Base-by-base conservation (phyloP, 2,329 filamentous ascomycete species). In the Berkeleyomyces basicola region DNA sequence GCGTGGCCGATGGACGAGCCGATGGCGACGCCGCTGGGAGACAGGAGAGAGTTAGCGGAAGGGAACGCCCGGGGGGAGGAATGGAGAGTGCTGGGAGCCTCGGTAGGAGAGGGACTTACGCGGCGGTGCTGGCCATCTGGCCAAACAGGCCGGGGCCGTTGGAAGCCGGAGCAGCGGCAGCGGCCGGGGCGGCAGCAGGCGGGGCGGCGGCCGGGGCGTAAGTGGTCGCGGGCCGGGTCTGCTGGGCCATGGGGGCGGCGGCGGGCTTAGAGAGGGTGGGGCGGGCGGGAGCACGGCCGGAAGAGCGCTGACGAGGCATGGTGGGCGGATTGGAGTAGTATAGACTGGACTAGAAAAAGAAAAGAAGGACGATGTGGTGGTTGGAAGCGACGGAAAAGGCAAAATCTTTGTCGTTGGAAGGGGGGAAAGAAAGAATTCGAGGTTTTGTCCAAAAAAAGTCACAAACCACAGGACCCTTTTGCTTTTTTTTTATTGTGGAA, bases 51-150 rank as follows among this genome's bases (percentile, higher is more conserved):
- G 66, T 73, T 4, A 31, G 33, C 4, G 58, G 44, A 49, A 47
- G n/a, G 23, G 9, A 10, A 58, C 3, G n/a, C n/a, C 60, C 63
- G 59, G 59, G 16, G 3, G 11, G 33, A 53, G 6, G 23, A 9
- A 46, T 10, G 36, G 37, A 39, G 36, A 39, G 61, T 7, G 33
- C 23, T 23, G 36, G 36, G 51, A 55, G 57, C 58, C 39, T 31
- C 58, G 36, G 49, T 31, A 10, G 58, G n/a, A 31, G n/a, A 42
- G 61, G 23, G 10, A 85, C 90, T 78, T 86, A 97, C 92, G 93
- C 93, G 74, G 93, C 93, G 64, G 93, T 99, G 72, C 86, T 90
- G 68, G 93, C 93, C 88, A 99, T 96, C 80, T 97, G 90, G 65
- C 90, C 92, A 69, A 99, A 90, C 9, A 99, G 80, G 67, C 93